These are phyloP conservation scores for Plasmodium malariae DNA, from an alignment of 169 alveolate species.

Conservation along the genomic window DNA sequence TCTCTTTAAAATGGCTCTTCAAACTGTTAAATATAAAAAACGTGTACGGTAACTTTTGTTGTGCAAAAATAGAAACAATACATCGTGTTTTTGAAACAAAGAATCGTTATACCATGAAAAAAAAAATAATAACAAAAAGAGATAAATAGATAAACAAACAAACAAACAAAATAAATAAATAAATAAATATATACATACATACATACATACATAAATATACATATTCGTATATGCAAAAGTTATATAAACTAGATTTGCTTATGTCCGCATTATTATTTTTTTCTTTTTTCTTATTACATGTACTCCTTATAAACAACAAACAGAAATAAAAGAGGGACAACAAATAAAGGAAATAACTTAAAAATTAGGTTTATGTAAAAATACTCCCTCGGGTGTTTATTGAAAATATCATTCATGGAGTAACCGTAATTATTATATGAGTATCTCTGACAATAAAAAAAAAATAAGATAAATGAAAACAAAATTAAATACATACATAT, in stretches of 20 bases:
- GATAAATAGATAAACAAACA: too few species aligned
- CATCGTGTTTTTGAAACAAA: too few species aligned
- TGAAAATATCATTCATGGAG: constrained; percentile 35
- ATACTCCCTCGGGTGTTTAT: constrained; percentile 64
- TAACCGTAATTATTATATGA: constrained; percentile 55
- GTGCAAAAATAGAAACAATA: too few species aligned
- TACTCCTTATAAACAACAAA: constrained; percentile 63
- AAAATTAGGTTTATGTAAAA: constrained; percentile 68
- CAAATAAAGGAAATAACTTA: constrained; percentile 70
- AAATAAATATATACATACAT: constrained; percentile 9
- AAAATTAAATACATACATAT: neutral
- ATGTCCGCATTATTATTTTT: too few species aligned
- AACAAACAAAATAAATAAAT: too few species aligned
- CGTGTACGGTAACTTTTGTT: neutral
- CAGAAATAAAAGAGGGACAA: constrained; percentile 60
- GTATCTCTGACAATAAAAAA: constrained; percentile 46
- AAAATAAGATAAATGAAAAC: constrained; percentile 2
- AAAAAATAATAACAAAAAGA: neutral
- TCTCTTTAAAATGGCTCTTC: constrained; percentile 73
- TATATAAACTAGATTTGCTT: neutral
- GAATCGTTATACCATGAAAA: too few species aligned
- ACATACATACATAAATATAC: neutral
- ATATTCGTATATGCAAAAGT: neutral
- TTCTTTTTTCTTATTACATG: constrained; percentile 28
- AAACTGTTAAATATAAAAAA: constrained; percentile 22